Evolutionary conservation across 2,329 filamentous ascomycete species (phyloP).

Genomic region (Metarhizium sp.): DNA sequence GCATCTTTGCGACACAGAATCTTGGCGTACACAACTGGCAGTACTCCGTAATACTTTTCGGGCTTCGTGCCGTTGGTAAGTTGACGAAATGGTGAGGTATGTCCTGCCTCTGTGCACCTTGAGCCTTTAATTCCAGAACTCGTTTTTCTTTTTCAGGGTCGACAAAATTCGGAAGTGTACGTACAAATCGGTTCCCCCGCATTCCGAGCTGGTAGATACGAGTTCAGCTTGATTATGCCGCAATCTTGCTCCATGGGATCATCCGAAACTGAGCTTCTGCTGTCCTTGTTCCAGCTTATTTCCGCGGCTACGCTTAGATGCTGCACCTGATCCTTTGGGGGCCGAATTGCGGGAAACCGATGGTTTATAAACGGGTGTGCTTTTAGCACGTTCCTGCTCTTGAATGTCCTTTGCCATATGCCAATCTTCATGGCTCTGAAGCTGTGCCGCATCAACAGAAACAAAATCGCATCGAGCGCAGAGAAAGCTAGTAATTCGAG

Average conservation of each 20-base stretch:
- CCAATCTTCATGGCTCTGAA: conserved; percentile 81
- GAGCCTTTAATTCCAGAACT: not conserved
- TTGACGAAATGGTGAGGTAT: not conserved
- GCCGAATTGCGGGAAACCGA: conserved; percentile 20
- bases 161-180: not conserved
- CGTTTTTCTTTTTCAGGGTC: not conserved
- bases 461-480: conserved; percentile 58
- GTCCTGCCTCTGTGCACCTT: not conserved
- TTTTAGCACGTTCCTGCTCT: conserved; percentile 45
- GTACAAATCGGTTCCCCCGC: not conserved
- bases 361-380: conserved; percentile 31
- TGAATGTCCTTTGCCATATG: conserved; percentile 87
- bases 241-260: conserved; percentile 14
- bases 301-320: conserved; percentile 30
- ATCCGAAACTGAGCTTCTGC: conserved; percentile 51
- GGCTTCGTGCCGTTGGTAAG: not conserved
- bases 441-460: conserved; percentile 47
- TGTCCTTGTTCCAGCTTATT: conserved; percentile 46
- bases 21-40: too few species aligned
- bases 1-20: too few species aligned
- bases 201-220: not conserved
- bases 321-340: conserved; percentile 23
- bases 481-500: conserved; percentile 17
- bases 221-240: not conserved
- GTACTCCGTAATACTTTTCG: too few species aligned